Conservation (phyloP, 208 protist genomes). For the Crithidia bombi region DNA sequence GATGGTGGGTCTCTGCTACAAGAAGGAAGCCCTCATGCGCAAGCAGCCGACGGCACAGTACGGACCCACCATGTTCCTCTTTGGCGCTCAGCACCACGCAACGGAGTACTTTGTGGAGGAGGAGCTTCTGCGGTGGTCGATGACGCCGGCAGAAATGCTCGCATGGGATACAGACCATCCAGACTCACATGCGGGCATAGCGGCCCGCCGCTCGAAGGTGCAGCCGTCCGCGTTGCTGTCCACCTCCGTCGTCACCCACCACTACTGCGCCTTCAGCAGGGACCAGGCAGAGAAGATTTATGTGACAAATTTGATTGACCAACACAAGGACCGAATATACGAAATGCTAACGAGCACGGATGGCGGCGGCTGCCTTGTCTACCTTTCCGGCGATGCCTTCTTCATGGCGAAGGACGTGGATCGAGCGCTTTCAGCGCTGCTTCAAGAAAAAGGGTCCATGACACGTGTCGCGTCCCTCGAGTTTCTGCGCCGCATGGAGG, state of each 20-base stretch:
- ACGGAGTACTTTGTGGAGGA: slow-evolving; percentile 72
- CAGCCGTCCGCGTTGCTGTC: slow-evolving; percentile 19
- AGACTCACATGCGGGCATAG: slow-evolving; percentile 27
- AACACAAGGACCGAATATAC: slow-evolving; percentile 64
- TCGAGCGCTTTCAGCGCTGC: slow-evolving; percentile 61
- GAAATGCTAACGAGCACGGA: slow-evolving; percentile 44
- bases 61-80: slow-evolving; percentile 69
- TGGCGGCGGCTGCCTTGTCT: slow-evolving; percentile 65
- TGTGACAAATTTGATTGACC: slow-evolving; percentile 88
- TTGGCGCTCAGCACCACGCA: slow-evolving; percentile 55
- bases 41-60: slow-evolving; percentile 31
- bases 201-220: slow-evolving; percentile 22
- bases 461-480: slow-evolving; percentile 61
- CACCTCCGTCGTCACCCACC: slow-evolving; percentile 49
- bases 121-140: slow-evolving; percentile 55
- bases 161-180: slow-evolving; percentile 37
- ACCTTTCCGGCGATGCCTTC: slow-evolving; percentile 92
- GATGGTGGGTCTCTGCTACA: slow-evolving; percentile 81
- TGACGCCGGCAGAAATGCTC: slow-evolving; percentile 34
- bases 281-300: slow-evolving; percentile 79
- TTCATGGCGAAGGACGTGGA: slow-evolving; percentile 94
- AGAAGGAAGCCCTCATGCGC: slow-evolving; percentile 66
- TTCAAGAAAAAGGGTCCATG: slow-evolving; percentile 69
- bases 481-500: slow-evolving; percentile 80
- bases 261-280: slow-evolving; percentile 90